Conservation (phyloP, 805 yeast species). For the Diddensiella transvaalensis region DNA sequence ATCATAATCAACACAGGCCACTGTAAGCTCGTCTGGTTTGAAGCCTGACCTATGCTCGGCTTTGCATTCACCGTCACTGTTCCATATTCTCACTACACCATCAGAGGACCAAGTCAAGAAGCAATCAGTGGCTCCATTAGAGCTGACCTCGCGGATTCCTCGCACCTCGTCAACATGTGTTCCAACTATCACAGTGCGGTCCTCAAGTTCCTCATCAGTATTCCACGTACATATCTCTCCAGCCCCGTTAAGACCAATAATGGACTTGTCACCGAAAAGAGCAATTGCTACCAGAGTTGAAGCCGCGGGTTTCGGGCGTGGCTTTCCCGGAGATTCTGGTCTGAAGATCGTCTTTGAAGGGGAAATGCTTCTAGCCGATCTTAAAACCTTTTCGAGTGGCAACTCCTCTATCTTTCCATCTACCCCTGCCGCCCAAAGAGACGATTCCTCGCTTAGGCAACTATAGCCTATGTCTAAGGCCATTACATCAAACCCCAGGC, state of each 20-base stretch:
- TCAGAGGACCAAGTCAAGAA: constrained; percentile 24
- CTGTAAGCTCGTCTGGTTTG: constrained; percentile 4
- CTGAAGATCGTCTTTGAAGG: background rate
- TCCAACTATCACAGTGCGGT: constrained; percentile 1
- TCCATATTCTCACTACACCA: constrained; percentile 17
- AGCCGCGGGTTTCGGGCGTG: background rate
- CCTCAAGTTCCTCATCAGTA: background rate
- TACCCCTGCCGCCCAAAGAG: constrained; percentile 38
- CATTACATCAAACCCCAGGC: constrained; percentile 21
- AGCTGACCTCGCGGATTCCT: constrained; percentile 13
- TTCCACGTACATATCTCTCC: background rate
- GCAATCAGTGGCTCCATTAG: background rate
- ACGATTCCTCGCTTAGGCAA: constrained; percentile 40
- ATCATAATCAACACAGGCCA: constrained; percentile 7
- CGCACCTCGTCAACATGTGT: constrained; percentile 14
- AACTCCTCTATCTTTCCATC: constrained; percentile 3
- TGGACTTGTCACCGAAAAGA: background rate
- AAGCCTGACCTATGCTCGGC: background rate
- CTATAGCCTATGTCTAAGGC: constrained; percentile 24
- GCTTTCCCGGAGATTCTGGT: background rate
- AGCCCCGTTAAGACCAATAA: background rate
- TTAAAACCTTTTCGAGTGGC: background rate
- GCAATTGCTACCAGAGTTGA: background rate
- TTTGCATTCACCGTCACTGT: background rate
- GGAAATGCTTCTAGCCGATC: background rate